These are phyloP conservation scores for Aquilaria yunnanensis DNA, from an alignment of 345 rosid species.

Conservation along the genomic window DNA sequence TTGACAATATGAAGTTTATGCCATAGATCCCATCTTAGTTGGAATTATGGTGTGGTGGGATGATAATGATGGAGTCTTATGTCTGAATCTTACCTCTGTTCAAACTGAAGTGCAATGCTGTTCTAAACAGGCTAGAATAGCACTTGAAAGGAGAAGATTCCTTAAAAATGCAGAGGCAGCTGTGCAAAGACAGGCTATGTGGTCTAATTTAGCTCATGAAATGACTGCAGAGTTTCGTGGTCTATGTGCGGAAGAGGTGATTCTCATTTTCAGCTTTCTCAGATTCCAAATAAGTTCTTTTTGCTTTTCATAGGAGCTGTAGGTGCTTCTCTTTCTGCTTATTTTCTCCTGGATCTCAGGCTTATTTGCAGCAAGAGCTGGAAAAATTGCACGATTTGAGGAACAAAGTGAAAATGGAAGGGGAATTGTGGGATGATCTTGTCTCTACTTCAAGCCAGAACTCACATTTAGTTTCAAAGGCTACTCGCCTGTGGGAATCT, in stretches of 20 bases:
- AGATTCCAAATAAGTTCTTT: conserved; percentile 4
- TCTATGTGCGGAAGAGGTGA: conserved; percentile 99
- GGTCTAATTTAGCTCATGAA: conserved; percentile 99
- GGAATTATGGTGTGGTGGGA: too few relatives aligned
- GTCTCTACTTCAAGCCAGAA: conserved; percentile 94
- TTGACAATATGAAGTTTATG: too few relatives aligned
- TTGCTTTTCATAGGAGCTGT: not conserved
- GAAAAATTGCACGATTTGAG: conserved; percentile 92
- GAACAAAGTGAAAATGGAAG: conserved; percentile 97
- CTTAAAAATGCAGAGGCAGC: conserved; percentile 93
- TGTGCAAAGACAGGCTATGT: conserved; percentile 94
- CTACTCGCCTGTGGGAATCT: conserved; percentile 92
- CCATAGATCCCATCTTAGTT: too few relatives aligned
- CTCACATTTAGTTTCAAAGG: conserved; percentile 93
- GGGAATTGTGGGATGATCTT: conserved; percentile 97
- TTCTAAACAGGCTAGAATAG: conserved; percentile 81
- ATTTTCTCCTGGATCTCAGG: conserved; percentile 46
- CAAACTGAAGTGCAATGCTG: conserved; percentile 9
- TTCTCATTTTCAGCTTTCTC: not conserved
- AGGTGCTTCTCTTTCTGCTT: not conserved
- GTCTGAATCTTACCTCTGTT: too few relatives aligned
- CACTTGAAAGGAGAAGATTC: conserved; percentile 91
- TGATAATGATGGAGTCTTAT: too few relatives aligned
- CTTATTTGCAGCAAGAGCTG: conserved; percentile 96
- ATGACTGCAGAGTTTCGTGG: conserved; percentile 99